A percentile compares a stretch with the other conserved stretches of the same genome.
These are phyloP conservation scores for Xerocomellus chrysenteron DNA, from an alignment of 768 basidiomycete species.

Conservation along the genomic window DNA sequence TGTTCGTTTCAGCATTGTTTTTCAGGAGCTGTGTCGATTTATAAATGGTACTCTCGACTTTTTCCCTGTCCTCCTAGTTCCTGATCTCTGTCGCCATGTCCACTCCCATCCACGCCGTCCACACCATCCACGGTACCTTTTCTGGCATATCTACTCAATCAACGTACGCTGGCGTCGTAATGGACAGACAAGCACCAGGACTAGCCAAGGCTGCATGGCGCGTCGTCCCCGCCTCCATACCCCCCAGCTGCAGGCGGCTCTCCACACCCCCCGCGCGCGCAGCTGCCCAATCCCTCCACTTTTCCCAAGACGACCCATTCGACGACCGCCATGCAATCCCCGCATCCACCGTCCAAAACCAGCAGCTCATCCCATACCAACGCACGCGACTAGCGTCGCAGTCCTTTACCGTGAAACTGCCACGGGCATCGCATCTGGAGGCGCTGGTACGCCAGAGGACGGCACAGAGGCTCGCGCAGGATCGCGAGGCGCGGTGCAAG, in stretches of 20 bases:
- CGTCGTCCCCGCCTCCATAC: conserved; percentile 15
- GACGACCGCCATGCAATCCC: conserved; percentile 24
- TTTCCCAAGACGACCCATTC: conserved; percentile 29
- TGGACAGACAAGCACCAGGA: conserved; percentile 20
- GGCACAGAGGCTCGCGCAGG: conserved; percentile 33
- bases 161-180: conserved; percentile 29
- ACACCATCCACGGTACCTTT: conserved; percentile 34
- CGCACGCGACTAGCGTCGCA: conserved; percentile 32
- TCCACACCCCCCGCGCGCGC: conserved; percentile 9
- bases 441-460: conserved; percentile 31
- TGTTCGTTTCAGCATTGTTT: conserved; percentile 17
- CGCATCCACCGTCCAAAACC: neutral
- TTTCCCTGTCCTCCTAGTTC: conserved; percentile 2
- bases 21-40: conserved; percentile 17
- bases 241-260: conserved; percentile 32
- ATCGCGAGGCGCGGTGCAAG: conserved; percentile 43
- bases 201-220: conserved; percentile 30
- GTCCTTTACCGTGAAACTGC: conserved; percentile 26
- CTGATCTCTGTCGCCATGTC: conserved; percentile 26
- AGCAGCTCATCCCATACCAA: conserved; percentile 17
- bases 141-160: conserved; percentile 25
- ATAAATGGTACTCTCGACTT: conserved; percentile 12
- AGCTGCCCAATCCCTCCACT: conserved; percentile 15
- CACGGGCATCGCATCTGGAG: conserved; percentile 23
- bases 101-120: conserved; percentile 26